These are phyloP conservation scores for Colletotrichum liaoningense DNA, from an alignment of 2,329 filamentous ascomycete genomes.

Conservation along the genomic window DNA sequence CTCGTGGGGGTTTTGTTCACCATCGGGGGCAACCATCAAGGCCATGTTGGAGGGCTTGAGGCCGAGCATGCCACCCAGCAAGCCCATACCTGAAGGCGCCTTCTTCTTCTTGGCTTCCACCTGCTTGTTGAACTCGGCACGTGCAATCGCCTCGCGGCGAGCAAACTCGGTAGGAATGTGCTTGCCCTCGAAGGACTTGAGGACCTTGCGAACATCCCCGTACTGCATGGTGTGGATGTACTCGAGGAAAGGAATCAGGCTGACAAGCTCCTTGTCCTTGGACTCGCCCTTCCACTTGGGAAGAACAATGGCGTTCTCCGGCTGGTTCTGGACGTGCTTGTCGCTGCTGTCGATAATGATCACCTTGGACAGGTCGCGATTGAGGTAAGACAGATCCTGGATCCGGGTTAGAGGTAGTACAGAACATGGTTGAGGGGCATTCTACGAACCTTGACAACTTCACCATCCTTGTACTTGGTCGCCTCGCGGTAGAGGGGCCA, in stretches of 20 bases:
- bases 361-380: conserved; percentile 94
- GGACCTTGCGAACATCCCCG: conserved; percentile 84
- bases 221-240: conserved; percentile 96
- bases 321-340: conserved; percentile 85
- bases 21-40: conserved; percentile 69
- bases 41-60: conserved; percentile 78
- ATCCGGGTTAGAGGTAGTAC: conserved; percentile 32
- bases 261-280: conserved; percentile 86
- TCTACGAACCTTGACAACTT: conserved; percentile 86
- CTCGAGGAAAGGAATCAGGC: conserved; percentile 95
- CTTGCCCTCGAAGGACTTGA: conserved; percentile 90
- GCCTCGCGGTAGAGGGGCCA: conserved; percentile 96
- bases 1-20: conserved; percentile 78
- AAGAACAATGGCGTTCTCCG: conserved; percentile 95
- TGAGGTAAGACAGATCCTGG: conserved; percentile 96
- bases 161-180: conserved; percentile 93
- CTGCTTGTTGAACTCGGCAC: conserved; percentile 86
- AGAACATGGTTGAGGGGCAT: background rate
- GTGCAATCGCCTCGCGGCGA: conserved; percentile 84
- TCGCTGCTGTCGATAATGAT: conserved; percentile 92
- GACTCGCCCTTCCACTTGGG: conserved; percentile 89
- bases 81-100: conserved; percentile 71
- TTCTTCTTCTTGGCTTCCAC: conserved; percentile 73
- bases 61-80: conserved; percentile 79
- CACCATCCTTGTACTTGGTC: conserved; percentile 95